Conservation (phyloP, 441 rosid genomes). For the Brassica hybrid region DNA sequence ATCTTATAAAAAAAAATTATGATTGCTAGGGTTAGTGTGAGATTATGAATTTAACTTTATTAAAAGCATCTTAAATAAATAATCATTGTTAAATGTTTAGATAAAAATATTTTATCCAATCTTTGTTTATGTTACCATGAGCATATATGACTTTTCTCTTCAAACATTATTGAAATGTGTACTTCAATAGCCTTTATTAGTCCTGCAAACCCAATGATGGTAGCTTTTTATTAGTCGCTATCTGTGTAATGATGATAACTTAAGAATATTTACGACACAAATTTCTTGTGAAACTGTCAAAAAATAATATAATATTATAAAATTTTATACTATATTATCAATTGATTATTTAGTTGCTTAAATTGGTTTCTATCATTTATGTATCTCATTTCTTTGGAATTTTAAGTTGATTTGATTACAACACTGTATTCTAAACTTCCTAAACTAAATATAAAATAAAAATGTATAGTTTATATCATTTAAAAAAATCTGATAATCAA, state of each 20-base stretch:
- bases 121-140: background rate
- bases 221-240: background rate
- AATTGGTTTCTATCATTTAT: background rate
- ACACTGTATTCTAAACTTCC: background rate
- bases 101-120: background rate
- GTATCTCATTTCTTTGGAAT: background rate
- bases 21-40: background rate
- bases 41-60: background rate
- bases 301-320: no score
- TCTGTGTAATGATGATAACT: background rate
- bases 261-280: background rate
- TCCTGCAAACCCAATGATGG: background rate
- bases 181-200: background rate
- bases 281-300: background rate
- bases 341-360: background rate
- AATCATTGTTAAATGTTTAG: background rate
- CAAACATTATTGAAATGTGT: background rate
- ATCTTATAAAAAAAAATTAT: no score
- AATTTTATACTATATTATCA: no score
- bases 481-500: no score
- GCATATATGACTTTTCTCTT: background rate
- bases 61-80: no score
- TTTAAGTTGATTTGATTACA: background rate
- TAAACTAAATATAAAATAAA: no score
- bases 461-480: background rate